Base-by-base conservation (phyloP, 2,329 filamentous ascomycete species). In the Aspergillus glaucus region DNA sequence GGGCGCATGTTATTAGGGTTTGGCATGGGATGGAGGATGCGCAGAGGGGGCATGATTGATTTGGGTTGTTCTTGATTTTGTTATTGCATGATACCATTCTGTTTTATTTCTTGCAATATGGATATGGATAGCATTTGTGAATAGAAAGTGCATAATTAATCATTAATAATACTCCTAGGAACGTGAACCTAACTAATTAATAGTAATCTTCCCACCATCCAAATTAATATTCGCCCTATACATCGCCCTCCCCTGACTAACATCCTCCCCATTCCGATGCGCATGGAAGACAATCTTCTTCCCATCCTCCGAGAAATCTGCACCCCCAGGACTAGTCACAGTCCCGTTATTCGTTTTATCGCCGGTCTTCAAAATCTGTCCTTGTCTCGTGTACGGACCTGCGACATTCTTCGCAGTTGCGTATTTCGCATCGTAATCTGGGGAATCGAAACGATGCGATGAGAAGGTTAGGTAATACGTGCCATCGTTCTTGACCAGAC, bases 391-490 rank as follows among this genome's bases (percentile, higher is more conserved):
- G 44, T 69, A 73, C 3, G 69, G 70, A 0, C 71, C 71, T 1
- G 51, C 55, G 21, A 73, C 57, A 15, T 55, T 57, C 12, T 55
- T 53, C 7, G 76, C 69, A 6, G 76, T 78, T 2, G 82, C 81
- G 58, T 81, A 85, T 47, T 76, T 75, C n/a, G 82, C 72, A 57
- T 83, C 78, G 62, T 85, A 85, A 32, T 60, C 58, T 2, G 74
- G 62, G 22, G 75, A 72, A 1, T 73, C 74, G 63, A 72, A 85
- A 64, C 80, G 83, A 47, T 82, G 77, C 37, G 76, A 79, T 56
- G 78, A 82, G 65, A 79, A 86, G 62, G 85, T 83, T 40, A 86
- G 67, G 44, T 81, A 73, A 58, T 85, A 85, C 12, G 71, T 68
- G 4, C 22, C 22, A 14, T 73, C 70, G 0, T 55, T 57, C 7